These are phyloP conservation scores for Epipyxis sp. DNA, from an alignment of 108 stramenopile genomes.

Conservation along the genomic window DNA sequence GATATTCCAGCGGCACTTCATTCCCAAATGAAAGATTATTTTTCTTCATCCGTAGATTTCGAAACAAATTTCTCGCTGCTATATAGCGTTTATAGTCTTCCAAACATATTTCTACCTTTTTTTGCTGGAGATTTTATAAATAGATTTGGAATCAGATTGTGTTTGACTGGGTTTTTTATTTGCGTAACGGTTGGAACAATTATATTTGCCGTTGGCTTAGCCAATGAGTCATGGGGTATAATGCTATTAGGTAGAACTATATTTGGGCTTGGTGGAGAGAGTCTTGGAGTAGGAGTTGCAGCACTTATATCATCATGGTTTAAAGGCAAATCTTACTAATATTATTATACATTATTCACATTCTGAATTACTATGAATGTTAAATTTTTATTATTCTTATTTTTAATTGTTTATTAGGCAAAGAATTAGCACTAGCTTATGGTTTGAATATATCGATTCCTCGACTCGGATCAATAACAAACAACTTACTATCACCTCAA, in stretches of 20 bases:
- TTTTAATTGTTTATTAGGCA: no score
- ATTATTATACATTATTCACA: no score
- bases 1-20: conserved; percentile 33
- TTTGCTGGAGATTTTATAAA: conserved; percentile 35
- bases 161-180: background rate
- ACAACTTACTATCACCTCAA: conserved; percentile 22
- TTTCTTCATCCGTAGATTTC: conserved; percentile 7
- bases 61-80: conserved; percentile 36
- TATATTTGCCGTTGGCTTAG: conserved; percentile 13
- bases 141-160: conserved; percentile 20
- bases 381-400: no score
- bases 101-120: conserved; percentile 37
- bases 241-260: conserved; percentile 27
- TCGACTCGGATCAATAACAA: conserved; percentile 28
- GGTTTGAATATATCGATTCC: conserved; percentile 28
- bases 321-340: no score
- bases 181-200: conserved; percentile 9
- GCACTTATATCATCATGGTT: conserved; percentile 39
- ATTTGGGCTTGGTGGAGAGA: conserved; percentile 39
- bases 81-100: conserved; percentile 34
- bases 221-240: background rate
- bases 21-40: conserved; percentile 11
- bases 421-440: conserved; percentile 39
- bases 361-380: no score
- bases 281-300: conserved; percentile 10